Evolutionary conservation across 2,329 filamentous ascomycete species (phyloP), one percentile per base, ranked within the genome.

Genomic region (Fusarium verrucosum): DNA sequence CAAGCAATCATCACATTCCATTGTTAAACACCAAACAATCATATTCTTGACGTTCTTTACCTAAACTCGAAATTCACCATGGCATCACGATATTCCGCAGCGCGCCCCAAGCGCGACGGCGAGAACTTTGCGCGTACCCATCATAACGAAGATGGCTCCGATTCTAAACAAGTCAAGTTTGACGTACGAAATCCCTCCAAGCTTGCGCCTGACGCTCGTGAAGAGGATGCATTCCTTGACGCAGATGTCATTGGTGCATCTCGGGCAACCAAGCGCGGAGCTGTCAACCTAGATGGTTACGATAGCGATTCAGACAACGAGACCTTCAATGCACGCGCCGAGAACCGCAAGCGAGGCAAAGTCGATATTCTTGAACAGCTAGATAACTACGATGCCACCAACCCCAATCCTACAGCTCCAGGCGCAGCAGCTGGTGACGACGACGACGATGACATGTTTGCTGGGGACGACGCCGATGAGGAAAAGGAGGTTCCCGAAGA

Each of bases 221-320:
- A 90, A 65, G 87, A 79, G 20, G 83, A 93, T 70, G 87, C 87
- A 0, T 85, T 94, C 25, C 85, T 99, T 10, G 92, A 96, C 46
- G 92, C 94, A 20, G 95, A 98, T 74, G 94, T 97, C 35, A 97
- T 98, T 66, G 93, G 94, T 16, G 91, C 89, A 3, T 84, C 87
- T 17, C 87, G 87, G 2, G 87, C 88, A 10, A 92, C 92, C 1
- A 97, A 97, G 76, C 92, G 95, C 63, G 94, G 94, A 68, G 95
- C 94, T 0, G 92, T 99, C 52, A 97, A 98, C 73, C 88, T 99
- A 36, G 95, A 98, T 73, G 95, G 95, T 46, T 99, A 98, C 79
- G 94, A 98, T 70, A 95, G 91, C 10, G 95, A 99, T 77, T 96
- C 94, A 4, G 88, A 90, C 49, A 94, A 96, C 66, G 95, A 98